Conservation (phyloP, 1,139 yeast genomes). For the Taiozyma sp. region DNA sequence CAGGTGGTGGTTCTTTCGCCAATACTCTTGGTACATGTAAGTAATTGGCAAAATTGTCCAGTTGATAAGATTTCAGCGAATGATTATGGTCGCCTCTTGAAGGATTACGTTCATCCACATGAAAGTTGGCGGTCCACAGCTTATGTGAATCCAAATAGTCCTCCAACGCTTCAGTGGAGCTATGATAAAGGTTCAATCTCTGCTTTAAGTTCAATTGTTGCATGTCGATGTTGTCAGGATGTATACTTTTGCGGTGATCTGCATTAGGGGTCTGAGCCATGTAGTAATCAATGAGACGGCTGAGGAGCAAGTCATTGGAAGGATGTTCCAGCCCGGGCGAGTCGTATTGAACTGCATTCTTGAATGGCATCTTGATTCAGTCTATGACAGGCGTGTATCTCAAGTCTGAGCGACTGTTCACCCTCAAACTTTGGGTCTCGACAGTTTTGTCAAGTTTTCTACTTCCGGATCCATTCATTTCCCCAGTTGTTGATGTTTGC, state of each 20-base stretch:
- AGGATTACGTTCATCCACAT: background rate
- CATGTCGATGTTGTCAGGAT: background rate
- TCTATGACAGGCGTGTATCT: too few relatives aligned
- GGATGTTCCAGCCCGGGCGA: background rate
- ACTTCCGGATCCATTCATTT: too few relatives aligned
- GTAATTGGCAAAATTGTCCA: constrained; percentile 14
- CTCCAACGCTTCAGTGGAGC: background rate
- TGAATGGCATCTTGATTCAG: background rate
- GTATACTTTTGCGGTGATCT: background rate
- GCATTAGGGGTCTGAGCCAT: background rate
- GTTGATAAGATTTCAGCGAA: background rate
- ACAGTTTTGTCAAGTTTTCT: too few relatives aligned
- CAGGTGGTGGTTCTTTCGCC: constrained; percentile 33
- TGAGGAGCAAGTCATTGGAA: background rate
- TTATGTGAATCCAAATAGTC: background rate
- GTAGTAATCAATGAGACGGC: background rate
- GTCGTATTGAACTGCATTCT: background rate
- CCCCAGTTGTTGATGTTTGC: too few relatives aligned
- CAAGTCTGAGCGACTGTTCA: too few relatives aligned
- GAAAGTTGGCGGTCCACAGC: background rate
- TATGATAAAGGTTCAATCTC: background rate
- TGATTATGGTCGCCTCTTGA: background rate
- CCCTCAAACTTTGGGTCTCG: too few relatives aligned
- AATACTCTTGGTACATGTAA: constrained; percentile 31
- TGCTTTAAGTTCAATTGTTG: background rate